Conservation (phyloP, 768 basidiomycete species). For the Erythrobasidium yunnanense region DNA sequence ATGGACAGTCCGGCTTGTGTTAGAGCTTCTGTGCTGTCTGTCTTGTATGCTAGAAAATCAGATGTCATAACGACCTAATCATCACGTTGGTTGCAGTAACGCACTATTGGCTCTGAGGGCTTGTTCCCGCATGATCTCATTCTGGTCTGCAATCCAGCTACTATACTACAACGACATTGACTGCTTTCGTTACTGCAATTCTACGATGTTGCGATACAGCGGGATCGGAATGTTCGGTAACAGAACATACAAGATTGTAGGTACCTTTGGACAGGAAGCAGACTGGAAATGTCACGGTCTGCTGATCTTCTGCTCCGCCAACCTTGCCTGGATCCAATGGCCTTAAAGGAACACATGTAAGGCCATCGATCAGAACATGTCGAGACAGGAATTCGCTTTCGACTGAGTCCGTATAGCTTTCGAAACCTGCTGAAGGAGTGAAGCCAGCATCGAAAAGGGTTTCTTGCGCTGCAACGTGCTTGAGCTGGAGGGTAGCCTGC, state of each 20-base stretch:
- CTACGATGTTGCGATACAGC: not conserved
- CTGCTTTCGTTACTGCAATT: not conserved
- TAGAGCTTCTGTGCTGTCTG: too few species aligned
- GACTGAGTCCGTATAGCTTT: not conserved
- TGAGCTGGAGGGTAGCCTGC: not conserved
- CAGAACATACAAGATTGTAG: not conserved
- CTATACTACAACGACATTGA: not conserved
- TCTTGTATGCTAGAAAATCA: too few species aligned
- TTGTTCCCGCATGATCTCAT: too few species aligned
- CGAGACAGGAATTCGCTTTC: not conserved
- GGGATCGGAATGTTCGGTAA: not conserved
- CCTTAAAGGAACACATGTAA: not conserved
- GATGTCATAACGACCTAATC: too few species aligned
- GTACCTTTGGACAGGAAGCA: slow-evolving; percentile 7
- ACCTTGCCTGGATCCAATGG: not conserved
- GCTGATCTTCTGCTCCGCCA: not conserved
- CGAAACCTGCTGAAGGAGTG: not conserved
- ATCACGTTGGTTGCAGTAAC: too few species aligned
- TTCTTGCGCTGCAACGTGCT: not conserved
- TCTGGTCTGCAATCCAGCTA: not conserved
- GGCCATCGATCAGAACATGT: slow-evolving; percentile 3
- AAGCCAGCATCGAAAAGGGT: not conserved
- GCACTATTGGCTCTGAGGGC: too few species aligned
- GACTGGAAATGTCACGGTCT: not conserved
- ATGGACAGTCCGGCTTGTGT: too few species aligned